Conservation (phyloP, 2,329 filamentous ascomycete species). For the Ascochyta rabiei region DNA sequence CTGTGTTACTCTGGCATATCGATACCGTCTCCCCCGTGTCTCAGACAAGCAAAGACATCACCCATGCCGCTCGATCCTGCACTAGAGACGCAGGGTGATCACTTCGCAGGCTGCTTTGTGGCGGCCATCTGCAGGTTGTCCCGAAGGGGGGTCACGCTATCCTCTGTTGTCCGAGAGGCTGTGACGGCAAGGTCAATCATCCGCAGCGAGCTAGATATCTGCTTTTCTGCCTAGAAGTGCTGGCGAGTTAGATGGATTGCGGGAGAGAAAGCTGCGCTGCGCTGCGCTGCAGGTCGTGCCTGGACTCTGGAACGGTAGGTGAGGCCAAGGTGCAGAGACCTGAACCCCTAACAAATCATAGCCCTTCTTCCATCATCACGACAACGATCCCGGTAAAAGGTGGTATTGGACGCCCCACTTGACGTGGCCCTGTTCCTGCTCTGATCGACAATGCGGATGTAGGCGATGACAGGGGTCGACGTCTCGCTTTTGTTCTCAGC, state of each 20-base stretch:
- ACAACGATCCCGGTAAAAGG: not conserved
- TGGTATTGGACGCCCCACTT: not conserved
- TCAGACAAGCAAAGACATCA: slow-evolving; percentile 4
- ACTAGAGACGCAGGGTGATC: not conserved
- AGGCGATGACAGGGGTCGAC: slow-evolving; percentile 2
- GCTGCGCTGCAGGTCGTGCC: not conserved
- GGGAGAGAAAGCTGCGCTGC: slow-evolving; percentile 1
- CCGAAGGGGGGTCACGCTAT: slow-evolving; percentile 6
- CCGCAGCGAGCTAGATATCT: slow-evolving; percentile 1
- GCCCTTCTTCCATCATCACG: not conserved
- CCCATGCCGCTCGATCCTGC: slow-evolving; percentile 1
- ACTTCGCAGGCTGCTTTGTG: not conserved
- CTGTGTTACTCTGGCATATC: slow-evolving; percentile 13
- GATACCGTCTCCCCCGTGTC: slow-evolving; percentile 1
- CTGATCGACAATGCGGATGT: slow-evolving; percentile 2
- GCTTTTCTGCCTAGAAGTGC: not conserved
- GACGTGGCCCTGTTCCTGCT: not conserved
- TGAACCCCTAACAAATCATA: not conserved
- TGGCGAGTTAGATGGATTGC: not conserved
- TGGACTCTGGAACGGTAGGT: not conserved
- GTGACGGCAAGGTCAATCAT: not conserved
- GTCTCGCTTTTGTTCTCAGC: slow-evolving; percentile 2
- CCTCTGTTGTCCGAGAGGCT: not conserved
- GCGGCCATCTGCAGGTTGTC: not conserved
- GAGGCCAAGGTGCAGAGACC: not conserved